These are phyloP conservation scores for Solanum phureja DNA, from an alignment of 257 asterid genomes.

Conservation along the genomic window DNA sequence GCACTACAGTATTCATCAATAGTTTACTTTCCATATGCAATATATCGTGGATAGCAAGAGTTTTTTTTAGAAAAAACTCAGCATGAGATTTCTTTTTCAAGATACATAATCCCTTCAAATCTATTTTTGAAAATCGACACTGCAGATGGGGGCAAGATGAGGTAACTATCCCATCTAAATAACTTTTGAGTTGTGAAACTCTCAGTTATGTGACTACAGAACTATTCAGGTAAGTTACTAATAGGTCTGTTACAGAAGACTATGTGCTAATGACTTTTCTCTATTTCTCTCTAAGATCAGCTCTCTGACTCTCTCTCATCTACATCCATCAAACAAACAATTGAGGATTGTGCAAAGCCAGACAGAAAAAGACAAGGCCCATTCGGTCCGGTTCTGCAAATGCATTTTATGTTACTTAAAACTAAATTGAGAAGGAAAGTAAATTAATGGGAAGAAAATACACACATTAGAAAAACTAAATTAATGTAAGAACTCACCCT, in stretches of 20 bases:
- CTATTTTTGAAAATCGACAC: neutral
- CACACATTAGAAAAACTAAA: neutral
- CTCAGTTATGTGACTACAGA: neutral
- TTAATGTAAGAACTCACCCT: conserved; percentile 29
- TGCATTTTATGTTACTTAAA: neutral
- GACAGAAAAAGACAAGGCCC: neutral
- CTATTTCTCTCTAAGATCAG: neutral
- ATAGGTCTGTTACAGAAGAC: neutral
- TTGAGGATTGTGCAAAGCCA: neutral
- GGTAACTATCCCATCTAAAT: neutral
- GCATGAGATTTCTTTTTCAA: neutral
- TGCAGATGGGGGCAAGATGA: neutral
- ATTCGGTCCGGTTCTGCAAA: neutral
- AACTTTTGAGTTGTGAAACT: neutral
- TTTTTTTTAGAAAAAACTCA: neutral
- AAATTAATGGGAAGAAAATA: neutral
- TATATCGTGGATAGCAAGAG: neutral
- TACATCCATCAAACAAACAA: neutral
- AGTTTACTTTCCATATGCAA: neutral
- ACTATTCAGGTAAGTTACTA: neutral
- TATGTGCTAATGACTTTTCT: neutral
- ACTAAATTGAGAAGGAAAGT: neutral
- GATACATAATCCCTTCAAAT: neutral
- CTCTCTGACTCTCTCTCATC: neutral
- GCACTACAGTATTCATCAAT: neutral